Conservation (phyloP, 1,284 basidiomycete species). For the Cystobasidium slooffiae region DNA sequence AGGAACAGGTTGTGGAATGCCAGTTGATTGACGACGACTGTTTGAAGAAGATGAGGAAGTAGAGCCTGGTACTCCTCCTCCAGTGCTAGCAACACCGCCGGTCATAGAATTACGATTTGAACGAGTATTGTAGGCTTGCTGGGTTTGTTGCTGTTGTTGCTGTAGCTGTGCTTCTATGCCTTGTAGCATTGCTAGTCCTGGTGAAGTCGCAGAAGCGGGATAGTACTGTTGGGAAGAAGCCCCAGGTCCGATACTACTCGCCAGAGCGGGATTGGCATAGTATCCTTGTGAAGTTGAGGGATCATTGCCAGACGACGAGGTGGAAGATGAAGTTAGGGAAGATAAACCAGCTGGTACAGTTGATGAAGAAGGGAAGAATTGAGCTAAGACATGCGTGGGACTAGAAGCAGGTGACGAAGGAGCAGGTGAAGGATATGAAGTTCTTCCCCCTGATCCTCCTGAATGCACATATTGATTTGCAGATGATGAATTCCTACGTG, state of each 20-base stretch:
- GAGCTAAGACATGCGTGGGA: constrained; percentile 39
- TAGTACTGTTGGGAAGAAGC: neutral
- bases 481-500: constrained; percentile 30
- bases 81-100: neutral
- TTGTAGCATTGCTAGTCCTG: constrained; percentile 31
- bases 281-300: neutral
- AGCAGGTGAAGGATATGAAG: constrained; percentile 27
- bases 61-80: neutral
- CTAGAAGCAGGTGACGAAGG: constrained; percentile 31
- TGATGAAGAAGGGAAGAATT: constrained; percentile 35
- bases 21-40: constrained; percentile 12
- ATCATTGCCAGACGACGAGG: neutral
- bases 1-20: constrained; percentile 6
- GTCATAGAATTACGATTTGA: constrained; percentile 22
- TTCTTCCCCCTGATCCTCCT: neutral
- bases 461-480: neutral
- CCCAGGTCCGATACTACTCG: constrained; percentile 13
- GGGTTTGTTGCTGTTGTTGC: neutral
- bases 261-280: constrained; percentile 12
- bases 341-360: constrained; percentile 29
- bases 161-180: constrained; percentile 43
- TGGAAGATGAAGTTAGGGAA: neutral
- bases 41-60: neutral
- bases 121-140: constrained; percentile 21
- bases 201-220: constrained; percentile 1